Evolutionary conservation across 129 eudicot genomes (phyloP).

Genomic region (Helianthus annuus): HanXRQr2.0-SUNRISE NC_035445.2:94711381-94711880

Average conservation of each 20-base stretch:
- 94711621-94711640: neutral
- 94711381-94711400: too few species aligned
- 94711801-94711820: too few species aligned
- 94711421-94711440: conserved; percentile 61
- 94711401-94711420: too few species aligned
- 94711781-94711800: too few species aligned
- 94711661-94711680: neutral
- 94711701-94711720: neutral
- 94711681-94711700: neutral
- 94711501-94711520: conserved; percentile 67
- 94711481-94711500: conserved; percentile 52
- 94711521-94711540: too few species aligned
- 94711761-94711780: too few species aligned
- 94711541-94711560: too few species aligned
- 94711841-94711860: too few species aligned
- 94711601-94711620: too few species aligned
- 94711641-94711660: conserved; percentile 3
- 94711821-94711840: too few species aligned
- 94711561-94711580: conserved; percentile 44
- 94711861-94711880: too few species aligned
- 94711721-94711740: conserved; percentile 59
- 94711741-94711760: conserved; percentile 55
- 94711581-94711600: too few species aligned
- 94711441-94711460: conserved; percentile 72
- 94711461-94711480: conserved; percentile 77